Evolutionary conservation across 768 basidiomycete genomes (phyloP), one percentile per base, ranked within the genome.

Genomic region (Suillus placidus): DNA sequence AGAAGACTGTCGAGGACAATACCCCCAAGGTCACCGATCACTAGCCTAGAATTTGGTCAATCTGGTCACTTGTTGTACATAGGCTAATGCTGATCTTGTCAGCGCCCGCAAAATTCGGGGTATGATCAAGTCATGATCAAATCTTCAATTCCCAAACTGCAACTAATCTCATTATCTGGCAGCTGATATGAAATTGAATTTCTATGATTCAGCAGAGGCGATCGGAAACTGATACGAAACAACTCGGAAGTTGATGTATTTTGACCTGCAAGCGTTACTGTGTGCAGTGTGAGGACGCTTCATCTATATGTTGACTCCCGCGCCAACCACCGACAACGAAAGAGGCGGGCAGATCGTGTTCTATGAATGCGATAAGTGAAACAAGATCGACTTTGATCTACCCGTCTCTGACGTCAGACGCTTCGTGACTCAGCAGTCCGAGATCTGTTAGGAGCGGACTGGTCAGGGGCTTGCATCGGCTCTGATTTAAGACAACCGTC

Each of bases 381-480:
- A 58, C 16, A 40, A 40, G 38, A 26, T 18, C 23, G 10, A 23
- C n/a, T 10, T 47, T 26, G 23, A 58, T 26, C 35, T 57, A 23
- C 16, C 16, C 0, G 10, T 16, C 37, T 40, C 58, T 60, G 58
- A 60, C 58, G 58, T 60, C 58, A 60, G 58, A 30, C 6, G 5
- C 26, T 42, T 60, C 26, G 58, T 26, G n/a, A n/a, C n/a, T 60
- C 58, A 60, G 38, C 58, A 20, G 34, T 55, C 54, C 54, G 20
- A 55, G 12, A n/a, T 20, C 2, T 60, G 38, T 60, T 60, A 60
- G 58, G 58, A 42, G 57, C 14, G 16, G 16, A 54, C 34, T 55
- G 20, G 56, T 37, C 35, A 60, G 58, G 58, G 58, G 58, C 57
- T 42, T 18, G 16, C 6, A 26, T 23, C 9, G 37, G 23, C 26